These are phyloP conservation scores for Petunia axillaris DNA, from an alignment of 257 asterid genomes.

Conservation along the genomic window DNA sequence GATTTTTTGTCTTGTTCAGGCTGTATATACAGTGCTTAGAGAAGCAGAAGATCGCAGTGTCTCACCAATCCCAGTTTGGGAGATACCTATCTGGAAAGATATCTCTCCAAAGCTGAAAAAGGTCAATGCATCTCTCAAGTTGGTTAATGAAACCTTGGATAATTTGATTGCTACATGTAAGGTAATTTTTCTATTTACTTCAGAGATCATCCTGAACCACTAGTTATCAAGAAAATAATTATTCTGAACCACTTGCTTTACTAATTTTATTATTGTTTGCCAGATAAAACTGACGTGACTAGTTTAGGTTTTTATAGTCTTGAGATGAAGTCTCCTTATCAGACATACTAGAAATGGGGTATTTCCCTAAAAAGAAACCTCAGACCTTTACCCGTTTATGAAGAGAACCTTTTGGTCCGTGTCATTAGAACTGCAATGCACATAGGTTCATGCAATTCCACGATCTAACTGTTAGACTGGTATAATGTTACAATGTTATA, in stretches of 20 bases:
- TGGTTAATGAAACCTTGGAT: conserved; percentile 78
- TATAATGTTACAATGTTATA: neutral
- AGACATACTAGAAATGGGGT: neutral
- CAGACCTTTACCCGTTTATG: neutral
- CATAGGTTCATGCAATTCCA: conserved; percentile 8
- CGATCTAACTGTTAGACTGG: conserved; percentile 3
- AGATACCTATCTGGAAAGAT: conserved; percentile 97
- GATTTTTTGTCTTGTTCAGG: conserved; percentile 56
- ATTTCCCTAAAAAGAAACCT: conserved; percentile 14
- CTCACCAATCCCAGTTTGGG: conserved; percentile 97
- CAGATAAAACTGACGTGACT: neutral
- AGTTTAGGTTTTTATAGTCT: neutral
- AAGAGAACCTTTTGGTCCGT: neutral
- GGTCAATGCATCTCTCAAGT: conserved; percentile 83
- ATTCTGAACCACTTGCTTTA: neutral
- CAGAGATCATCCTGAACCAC: conserved; percentile 15
- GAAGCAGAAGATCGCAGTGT: conserved; percentile 97
- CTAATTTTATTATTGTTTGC: conserved; percentile 13
- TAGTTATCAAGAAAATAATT: conserved; percentile 7
- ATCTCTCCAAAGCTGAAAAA: conserved; percentile 86
- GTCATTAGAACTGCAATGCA: neutral
- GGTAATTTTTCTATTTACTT: conserved; percentile 49
- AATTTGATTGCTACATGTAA: conserved; percentile 84
- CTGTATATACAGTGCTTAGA: conserved; percentile 88
- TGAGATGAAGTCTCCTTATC: neutral